Evolutionary conservation across 768 basidiomycete species (phyloP), one percentile per base, ranked within the genome.

Genomic region (Dioszegia aurantiaca): DNA sequence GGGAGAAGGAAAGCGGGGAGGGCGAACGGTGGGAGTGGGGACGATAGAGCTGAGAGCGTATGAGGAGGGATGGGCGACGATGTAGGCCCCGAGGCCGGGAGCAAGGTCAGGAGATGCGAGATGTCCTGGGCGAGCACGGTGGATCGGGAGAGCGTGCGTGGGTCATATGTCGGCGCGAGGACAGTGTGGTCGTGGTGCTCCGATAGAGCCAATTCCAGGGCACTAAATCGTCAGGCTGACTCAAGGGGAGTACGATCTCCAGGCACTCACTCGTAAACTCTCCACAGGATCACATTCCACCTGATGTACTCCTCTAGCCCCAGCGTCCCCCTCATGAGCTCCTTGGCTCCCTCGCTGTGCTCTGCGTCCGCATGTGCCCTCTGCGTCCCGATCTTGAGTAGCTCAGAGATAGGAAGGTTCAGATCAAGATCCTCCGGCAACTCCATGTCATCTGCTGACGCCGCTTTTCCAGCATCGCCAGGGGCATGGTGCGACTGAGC

Each of bases 231-330:
- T 17, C 30, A 40, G 42, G 23, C 24, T 41, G 5, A 39, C 16
- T 23, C 16, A 39, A 59, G 33, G 17, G 6, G 17, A 6, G 28
- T 11, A 44, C 10, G 36, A 11, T 17, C 17, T 23, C 16, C 54
- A 33, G 23, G 5, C 3, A 78, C 85, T 76, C 65, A 89, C 87
- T 83, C 79, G 77, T 90, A 91, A 26, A 90, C 78, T 65, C 87
- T 82, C 84, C 86, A 89, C 23, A 90, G 82, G 80, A 87, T 84
- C 80, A 88, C 85, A 42, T 88, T 80, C 76, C 84, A 87, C 46
- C 82, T 80, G 16, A 84, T 76, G 72, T 89, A 89, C 69, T 87
- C 86, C 41, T 82, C 80, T 70, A 81, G 81, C 53, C 80, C 78
- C 33, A 88, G 80, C 57, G 81, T 79, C 10, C 87, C 87, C 53